Conservation (phyloP, 176 grass and related monocot species). For the Typha latifolia region DNA sequence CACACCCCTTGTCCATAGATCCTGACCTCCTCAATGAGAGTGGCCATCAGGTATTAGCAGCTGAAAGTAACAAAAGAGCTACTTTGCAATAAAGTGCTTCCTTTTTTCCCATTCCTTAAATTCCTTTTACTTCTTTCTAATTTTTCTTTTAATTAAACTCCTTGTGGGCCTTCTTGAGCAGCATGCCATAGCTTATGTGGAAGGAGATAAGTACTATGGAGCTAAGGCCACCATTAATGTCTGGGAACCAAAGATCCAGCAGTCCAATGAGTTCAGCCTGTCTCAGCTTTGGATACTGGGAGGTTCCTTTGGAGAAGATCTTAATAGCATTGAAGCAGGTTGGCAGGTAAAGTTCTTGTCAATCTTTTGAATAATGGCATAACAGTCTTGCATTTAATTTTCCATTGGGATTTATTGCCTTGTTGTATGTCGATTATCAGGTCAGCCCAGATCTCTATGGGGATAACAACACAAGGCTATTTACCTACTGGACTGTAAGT, state of each 20-base stretch:
- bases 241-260: conserved; percentile 79
- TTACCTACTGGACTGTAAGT: conserved; percentile 95
- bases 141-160: too few species aligned
- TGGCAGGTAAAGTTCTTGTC: conserved; percentile 54
- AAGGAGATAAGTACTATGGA: conserved; percentile 85
- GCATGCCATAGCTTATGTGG: conserved; percentile 73
- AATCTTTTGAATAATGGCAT: background rate
- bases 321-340: conserved; percentile 92
- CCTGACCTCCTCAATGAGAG: conserved; percentile 44
- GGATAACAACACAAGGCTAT: conserved; percentile 87
- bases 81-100: background rate
- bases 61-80: background rate
- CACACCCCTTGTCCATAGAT: conserved; percentile 33
- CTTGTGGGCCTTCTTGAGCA: conserved; percentile 23
- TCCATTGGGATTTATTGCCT: background rate
- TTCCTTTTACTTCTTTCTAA: conserved; percentile 10
- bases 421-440: conserved; percentile 32
- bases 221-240: conserved; percentile 92
- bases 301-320: conserved; percentile 67
- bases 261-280: conserved; percentile 75
- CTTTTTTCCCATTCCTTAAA: conserved; percentile 13
- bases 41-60: conserved; percentile 37
- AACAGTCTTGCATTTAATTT: background rate
- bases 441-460: conserved; percentile 86
- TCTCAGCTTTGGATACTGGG: conserved; percentile 89